These are phyloP conservation scores for Paxillus involutus DNA, from an alignment of 768 basidiomycete genomes.

Conservation along the genomic window DNA sequence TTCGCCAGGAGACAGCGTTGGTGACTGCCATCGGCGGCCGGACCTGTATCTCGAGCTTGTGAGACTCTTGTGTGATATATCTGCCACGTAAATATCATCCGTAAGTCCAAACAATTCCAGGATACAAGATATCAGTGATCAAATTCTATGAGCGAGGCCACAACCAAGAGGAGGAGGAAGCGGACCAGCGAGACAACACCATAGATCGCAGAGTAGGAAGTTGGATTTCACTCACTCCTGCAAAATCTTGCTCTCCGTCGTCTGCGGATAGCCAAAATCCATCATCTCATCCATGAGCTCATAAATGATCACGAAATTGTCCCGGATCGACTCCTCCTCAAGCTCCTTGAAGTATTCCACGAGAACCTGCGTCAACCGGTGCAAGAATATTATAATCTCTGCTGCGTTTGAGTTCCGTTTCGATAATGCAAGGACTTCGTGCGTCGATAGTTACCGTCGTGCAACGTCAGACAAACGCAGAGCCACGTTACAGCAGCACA, in stretches of 20 bases:
- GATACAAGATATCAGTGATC: not conserved
- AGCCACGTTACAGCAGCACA: not conserved
- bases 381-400: conserved; percentile 95
- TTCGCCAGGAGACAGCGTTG: conserved; percentile 98
- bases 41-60: conserved; percentile 92
- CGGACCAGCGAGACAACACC: too few species aligned
- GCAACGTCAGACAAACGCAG: not conserved
- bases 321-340: conserved; percentile 97
- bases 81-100: conserved; percentile 34
- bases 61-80: conserved; percentile 98
- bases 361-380: conserved; percentile 88
- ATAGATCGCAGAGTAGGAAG: not conserved
- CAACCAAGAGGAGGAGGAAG: too few species aligned
- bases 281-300: conserved; percentile 99
- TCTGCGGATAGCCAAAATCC: conserved; percentile 99
- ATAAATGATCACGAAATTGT: conserved; percentile 99
- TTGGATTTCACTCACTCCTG: conserved; percentile 68
- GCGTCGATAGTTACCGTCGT: not conserved
- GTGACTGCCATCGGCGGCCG: conserved; percentile 96
- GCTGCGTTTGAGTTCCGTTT: conserved; percentile 96
- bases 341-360: conserved; percentile 99
- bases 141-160: not conserved
- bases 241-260: conserved; percentile 98
- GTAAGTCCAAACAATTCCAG: not conserved
- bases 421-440: conserved; percentile 86